Evolutionary conservation across 2,329 filamentous ascomycete species (phyloP).

Genomic region (Colletotrichum theobromicola): DNA sequence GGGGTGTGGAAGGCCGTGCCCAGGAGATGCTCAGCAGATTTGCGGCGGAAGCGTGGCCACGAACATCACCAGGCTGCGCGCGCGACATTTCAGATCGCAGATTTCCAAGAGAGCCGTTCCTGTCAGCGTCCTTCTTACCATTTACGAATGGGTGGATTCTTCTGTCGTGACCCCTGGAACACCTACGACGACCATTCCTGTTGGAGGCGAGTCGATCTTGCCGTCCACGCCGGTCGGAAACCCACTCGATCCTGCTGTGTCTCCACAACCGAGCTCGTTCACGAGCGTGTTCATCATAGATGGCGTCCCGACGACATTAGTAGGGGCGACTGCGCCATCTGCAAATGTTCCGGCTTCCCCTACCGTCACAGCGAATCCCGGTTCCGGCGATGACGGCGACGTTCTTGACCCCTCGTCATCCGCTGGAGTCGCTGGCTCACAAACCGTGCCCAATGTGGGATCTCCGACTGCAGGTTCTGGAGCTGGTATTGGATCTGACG

Average conservation of each 20-base stretch:
- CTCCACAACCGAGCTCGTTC: neutral
- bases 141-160: neutral
- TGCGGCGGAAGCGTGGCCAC: neutral
- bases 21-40: neutral
- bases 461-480: neutral
- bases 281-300: neutral
- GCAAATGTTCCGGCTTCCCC: neutral
- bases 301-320: neutral
- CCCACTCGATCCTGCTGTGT: neutral
- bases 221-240: neutral
- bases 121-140: neutral
- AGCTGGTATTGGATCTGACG: neutral
- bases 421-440: neutral
- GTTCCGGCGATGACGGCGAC: neutral
- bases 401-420: neutral
- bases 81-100: neutral
- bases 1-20: neutral
- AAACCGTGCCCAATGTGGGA: fast-evolving
- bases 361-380: fast-evolving
- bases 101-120: neutral
- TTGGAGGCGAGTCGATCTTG: neutral
- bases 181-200: neutral
- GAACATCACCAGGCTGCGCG: neutral
- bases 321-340: neutral
- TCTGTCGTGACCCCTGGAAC: neutral